Evolutionary conservation across 2,329 filamentous ascomycete genomes (phyloP), one percentile per base, ranked within the genome.

Genomic region (Sarocladium kiliense): DNA sequence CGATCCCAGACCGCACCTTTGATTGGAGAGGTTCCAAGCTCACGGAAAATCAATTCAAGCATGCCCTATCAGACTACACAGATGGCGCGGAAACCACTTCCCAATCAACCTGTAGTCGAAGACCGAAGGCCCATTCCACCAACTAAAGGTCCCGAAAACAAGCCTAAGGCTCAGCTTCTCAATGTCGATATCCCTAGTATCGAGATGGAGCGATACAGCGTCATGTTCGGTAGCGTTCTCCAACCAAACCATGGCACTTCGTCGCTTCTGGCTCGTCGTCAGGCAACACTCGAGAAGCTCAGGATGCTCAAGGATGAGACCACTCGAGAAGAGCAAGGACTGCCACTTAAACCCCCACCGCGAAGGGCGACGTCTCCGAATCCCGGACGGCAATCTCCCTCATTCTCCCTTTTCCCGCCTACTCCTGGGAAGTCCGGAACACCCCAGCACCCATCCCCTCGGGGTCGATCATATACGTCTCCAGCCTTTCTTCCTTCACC

Each of bases 181-280:
- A 79, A 91, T 62, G 80, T 97, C 16, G 84, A 92, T 54, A 94
- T 97, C 56, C 92, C 93, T 1, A 81, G 82, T 51, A 79, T 89
- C 55, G 84, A 87, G 59, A 78, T 97, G 78, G 93, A 97, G 67
- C 79, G 93, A 50, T 97, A 96, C 63, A 96, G 91, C 62, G 82
- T 97, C 60, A 97, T 97, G 92, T 97, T 97, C 65, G 84, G 86
- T 55, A 82, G 81, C 36, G 77, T 97, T 6, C 74, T 96, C 25
- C 80, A 82, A 58, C 36, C 55, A 16, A 39, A 25, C 23, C 39
- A 25, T n/a, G 54, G 21, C 32, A 54, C 56, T 3, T 62, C 68
- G 5, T 65, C 66, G 1, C 71, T 86, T 7, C 70, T 85, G 25
- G 77, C 76, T 23, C 77, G 82, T 56, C 76, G 83, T 41, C 82